Evolutionary conservation across 2,329 filamentous ascomycete species (phyloP).

Genomic region (Neoascochyta sp.): DNA sequence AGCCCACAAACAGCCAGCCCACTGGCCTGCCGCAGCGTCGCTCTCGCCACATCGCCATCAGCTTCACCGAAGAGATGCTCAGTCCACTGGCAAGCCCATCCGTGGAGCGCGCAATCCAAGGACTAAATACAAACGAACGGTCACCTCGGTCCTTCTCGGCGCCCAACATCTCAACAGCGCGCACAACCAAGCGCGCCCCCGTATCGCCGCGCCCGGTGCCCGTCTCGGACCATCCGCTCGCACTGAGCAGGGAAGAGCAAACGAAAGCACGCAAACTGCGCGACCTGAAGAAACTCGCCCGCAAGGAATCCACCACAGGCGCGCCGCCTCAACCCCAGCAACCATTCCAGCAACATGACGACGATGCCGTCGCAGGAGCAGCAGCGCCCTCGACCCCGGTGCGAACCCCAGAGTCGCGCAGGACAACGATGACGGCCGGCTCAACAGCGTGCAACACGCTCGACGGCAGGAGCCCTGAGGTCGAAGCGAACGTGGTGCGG

Average conservation of each 20-base stretch:
- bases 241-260: slow-evolving; percentile 16
- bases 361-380: slow-evolving; percentile 5
- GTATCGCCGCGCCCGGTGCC: slow-evolving; percentile 14
- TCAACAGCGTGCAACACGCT: too few relatives aligned
- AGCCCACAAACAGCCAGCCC: slow-evolving; percentile 6
- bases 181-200: slow-evolving; percentile 16
- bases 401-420: slow-evolving; percentile 13
- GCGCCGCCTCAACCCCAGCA: neutral
- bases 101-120: slow-evolving; percentile 8
- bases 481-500: slow-evolving; percentile 6
- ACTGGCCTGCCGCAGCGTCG: slow-evolving; percentile 4
- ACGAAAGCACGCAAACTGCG: slow-evolving; percentile 22
- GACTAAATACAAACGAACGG: slow-evolving; percentile 6
- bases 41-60: slow-evolving; percentile 15
- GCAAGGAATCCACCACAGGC: slow-evolving; percentile 13
- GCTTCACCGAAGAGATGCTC: slow-evolving; percentile 29
- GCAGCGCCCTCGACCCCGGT: slow-evolving; percentile 14
- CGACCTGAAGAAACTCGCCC: slow-evolving; percentile 23
- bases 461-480: too few relatives aligned
- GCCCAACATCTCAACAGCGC: slow-evolving; percentile 8
- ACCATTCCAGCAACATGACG: slow-evolving; percentile 9
- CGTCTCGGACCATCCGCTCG: slow-evolving; percentile 21
- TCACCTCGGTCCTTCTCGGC: slow-evolving; percentile 10
- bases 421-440: slow-evolving; percentile 7
- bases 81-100: slow-evolving; percentile 17